Conservation (phyloP, 306 rosid species). For the Dryas drummondii region DNA sequence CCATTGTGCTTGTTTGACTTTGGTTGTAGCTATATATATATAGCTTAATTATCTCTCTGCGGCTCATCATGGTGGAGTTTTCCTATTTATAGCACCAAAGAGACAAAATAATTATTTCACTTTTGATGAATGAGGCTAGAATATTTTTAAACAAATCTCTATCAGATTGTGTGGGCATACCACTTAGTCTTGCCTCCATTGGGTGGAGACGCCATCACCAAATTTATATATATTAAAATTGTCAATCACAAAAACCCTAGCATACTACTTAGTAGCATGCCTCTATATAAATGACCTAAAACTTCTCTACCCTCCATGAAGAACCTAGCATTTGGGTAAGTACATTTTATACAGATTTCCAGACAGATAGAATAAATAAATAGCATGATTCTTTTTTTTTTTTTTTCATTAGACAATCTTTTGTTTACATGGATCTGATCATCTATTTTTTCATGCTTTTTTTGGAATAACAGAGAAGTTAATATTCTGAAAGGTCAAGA, state of each 20-base stretch:
- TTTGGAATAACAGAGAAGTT: not conserved
- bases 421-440: not conserved
- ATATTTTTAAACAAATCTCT: conserved; percentile 21
- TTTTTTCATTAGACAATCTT: not conserved
- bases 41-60: not conserved
- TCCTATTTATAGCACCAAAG: conserved; percentile 36
- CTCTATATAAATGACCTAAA: conserved; percentile 43
- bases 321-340: conserved; percentile 9
- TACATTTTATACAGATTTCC: not conserved
- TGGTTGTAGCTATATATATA: not conserved
- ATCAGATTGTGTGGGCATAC: conserved; percentile 29
- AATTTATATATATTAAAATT: conserved; percentile 8
- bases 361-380: too few species aligned
- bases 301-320: conserved; percentile 22
- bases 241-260: conserved; percentile 7
- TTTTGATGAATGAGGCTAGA: conserved; percentile 25
- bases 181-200: conserved; percentile 45
- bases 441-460: not conserved
- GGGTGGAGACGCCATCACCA: conserved; percentile 46
- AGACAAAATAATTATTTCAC: conserved; percentile 13
- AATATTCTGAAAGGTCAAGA: not conserved
- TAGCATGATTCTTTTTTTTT: not conserved
- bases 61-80: conserved; percentile 23
- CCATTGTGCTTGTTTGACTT: conserved; percentile 15
- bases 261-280: not conserved